Conservation (phyloP, 164 flowering plant species). For the Cinnamomum chago region DNA sequence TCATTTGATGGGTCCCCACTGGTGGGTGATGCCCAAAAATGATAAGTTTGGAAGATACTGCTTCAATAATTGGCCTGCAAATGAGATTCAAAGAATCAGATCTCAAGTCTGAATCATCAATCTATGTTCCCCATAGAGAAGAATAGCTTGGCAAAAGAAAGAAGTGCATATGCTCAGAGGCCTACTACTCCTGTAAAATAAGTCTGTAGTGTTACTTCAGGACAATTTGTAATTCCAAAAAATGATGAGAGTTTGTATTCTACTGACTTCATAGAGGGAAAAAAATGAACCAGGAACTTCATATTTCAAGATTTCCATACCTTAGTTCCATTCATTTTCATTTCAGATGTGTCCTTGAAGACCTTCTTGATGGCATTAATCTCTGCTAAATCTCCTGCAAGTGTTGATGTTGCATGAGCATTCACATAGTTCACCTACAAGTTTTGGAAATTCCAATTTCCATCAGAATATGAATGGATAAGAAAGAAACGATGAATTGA, state of each 20-base stretch:
- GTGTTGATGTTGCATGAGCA: constrained; percentile 69
- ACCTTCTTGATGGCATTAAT: constrained; percentile 62
- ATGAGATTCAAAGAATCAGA: no score
- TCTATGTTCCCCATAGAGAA: neutral
- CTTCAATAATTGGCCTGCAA: no score
- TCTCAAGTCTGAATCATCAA: neutral
- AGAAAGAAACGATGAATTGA: neutral
- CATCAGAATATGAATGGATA: neutral
- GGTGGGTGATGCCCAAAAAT: no score
- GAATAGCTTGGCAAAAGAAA: no score
- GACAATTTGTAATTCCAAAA: neutral
- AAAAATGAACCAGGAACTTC: neutral
- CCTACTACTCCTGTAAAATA: neutral
- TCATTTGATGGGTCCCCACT: no score
- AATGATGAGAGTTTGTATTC: no score
- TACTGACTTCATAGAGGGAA: neutral
- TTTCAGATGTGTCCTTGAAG: constrained; percentile 59
- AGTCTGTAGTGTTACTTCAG: neutral
- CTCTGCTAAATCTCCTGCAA: constrained; percentile 67
- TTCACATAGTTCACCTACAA: constrained; percentile 62
- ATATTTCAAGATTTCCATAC: constrained; percentile 10
- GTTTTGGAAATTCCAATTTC: neutral
- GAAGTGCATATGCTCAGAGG: no score
- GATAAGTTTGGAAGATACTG: no score
- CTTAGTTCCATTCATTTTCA: constrained; percentile 68